These are phyloP conservation scores for Lecanicillium sp. DNA, from an alignment of 2,329 filamentous ascomycete species.

Conservation along the genomic window DNA sequence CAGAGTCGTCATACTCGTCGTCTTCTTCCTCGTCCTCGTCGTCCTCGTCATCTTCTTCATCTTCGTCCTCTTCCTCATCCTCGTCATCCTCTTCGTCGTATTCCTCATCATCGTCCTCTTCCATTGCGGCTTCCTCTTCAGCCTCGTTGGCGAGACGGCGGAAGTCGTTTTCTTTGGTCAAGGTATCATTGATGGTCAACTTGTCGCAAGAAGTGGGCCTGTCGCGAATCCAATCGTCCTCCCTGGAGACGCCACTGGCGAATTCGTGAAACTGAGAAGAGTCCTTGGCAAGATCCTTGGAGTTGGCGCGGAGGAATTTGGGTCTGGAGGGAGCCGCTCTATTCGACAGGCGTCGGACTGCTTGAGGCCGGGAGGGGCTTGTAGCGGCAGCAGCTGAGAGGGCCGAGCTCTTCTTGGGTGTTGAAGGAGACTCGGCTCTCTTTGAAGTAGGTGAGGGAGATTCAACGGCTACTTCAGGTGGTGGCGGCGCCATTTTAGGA, in stretches of 20 bases:
- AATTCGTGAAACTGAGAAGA: slow-evolving; percentile 79
- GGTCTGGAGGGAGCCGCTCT: slow-evolving; percentile 19
- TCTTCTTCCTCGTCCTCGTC: slow-evolving; percentile 45
- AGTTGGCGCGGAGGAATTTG: slow-evolving; percentile 43
- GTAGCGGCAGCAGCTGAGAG: slow-evolving; percentile 15
- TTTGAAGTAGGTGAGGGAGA: slow-evolving; percentile 1
- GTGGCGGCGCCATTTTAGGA: slow-evolving; percentile 17
- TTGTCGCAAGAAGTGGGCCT: slow-evolving; percentile 55
- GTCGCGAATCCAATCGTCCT: slow-evolving; percentile 84
- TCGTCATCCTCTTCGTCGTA: slow-evolving; percentile 33
- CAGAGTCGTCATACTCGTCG: slow-evolving; percentile 39
- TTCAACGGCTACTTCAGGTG: slow-evolving; percentile 1
- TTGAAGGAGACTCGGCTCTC: slow-evolving; percentile 13
- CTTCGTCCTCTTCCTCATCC: slow-evolving; percentile 37
- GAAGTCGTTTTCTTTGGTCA: slow-evolving; percentile 84
- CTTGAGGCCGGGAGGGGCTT: slow-evolving; percentile 9
- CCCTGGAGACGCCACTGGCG: slow-evolving; percentile 69
- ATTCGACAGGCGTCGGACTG: slow-evolving; percentile 12
- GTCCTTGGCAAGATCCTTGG: slow-evolving; percentile 43
- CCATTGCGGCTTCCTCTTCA: slow-evolving; percentile 75
- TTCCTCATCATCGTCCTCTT: slow-evolving; percentile 54
- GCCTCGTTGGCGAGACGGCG: slow-evolving; percentile 80
- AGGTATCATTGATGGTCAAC: slow-evolving; percentile 81
- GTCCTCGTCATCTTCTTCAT: slow-evolving; percentile 40
- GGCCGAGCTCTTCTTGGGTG: slow-evolving; percentile 20